phyloP scores from a whole-genome alignment of 1,284 basidiomycete genomes.

The Tilletia indica region DNA sequence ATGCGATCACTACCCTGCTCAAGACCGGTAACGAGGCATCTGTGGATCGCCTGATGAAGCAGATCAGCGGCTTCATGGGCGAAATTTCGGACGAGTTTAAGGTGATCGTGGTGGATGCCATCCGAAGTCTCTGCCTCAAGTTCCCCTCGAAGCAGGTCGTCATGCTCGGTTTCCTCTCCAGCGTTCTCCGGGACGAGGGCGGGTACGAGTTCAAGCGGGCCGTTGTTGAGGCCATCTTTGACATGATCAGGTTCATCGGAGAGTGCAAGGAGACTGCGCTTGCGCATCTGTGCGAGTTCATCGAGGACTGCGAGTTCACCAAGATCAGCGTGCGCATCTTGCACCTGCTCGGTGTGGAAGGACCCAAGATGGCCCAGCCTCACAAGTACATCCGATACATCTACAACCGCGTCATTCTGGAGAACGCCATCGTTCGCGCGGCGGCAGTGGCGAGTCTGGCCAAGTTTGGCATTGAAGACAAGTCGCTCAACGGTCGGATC shows the following conservation, averaged over 20 bases:
- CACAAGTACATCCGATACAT: slow-evolving; percentile 99
- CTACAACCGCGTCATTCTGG: slow-evolving; percentile 97
- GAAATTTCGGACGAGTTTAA: slow-evolving; percentile 99
- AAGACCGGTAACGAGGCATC: slow-evolving; percentile 99
- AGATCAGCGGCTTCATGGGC: slow-evolving; percentile 97
- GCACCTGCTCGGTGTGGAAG: slow-evolving; percentile 90
- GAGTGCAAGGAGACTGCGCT: slow-evolving; percentile 86
- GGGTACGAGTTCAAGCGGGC: slow-evolving; percentile 99
- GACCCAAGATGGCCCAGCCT: slow-evolving; percentile 89
- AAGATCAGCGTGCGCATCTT: slow-evolving; percentile 97
- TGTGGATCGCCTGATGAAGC: slow-evolving; percentile 98
- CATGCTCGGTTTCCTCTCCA: slow-evolving; percentile 62
- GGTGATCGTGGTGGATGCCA: slow-evolving; percentile 98
- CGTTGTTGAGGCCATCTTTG: slow-evolving; percentile 98
- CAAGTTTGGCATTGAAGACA: slow-evolving; percentile 89
- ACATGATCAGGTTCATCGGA: slow-evolving; percentile 97
- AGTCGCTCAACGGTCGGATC: slow-evolving; percentile 77
- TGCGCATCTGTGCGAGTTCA: slow-evolving; percentile 99
- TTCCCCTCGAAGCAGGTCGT: slow-evolving; percentile 90
- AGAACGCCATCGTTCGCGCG: slow-evolving; percentile 95
- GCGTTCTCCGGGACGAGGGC: slow-evolving; percentile 67
- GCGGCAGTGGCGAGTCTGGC: slow-evolving; percentile 91
- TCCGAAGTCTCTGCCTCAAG: slow-evolving; percentile 95
- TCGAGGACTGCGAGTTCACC: slow-evolving; percentile 99
- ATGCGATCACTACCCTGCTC: slow-evolving; percentile 95